Evolutionary conservation across 129 eudicot genomes (phyloP), one percentile per base, ranked within the genome.

Genomic region (Daucus carota): DNA sequence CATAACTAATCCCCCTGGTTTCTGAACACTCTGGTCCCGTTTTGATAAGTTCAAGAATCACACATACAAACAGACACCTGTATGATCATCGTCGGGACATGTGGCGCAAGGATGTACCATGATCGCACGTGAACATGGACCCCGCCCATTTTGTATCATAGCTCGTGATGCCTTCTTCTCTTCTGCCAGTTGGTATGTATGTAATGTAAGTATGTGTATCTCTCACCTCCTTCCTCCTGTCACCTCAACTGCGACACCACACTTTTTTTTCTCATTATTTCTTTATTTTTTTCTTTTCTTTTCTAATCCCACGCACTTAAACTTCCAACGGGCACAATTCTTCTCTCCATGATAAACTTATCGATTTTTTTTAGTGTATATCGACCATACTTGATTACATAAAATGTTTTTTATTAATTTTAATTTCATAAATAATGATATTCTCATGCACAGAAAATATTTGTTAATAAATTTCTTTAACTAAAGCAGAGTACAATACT

Each of bases 1-100:
- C n/a, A n/a, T n/a, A n/a, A n/a, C n/a, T n/a, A n/a, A 42, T 71
- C 43, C 75, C 43, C 75, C 75, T 71, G 75, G 75, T 71, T 71
- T 24, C 29, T 71, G 57, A n/a, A 43, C 75, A 36, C 75, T 43
- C 57, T 43, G 75, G 75, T 43, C 75, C 75, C 75, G 16, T 15
- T 11, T 42, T 71, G 44, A 71, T 26, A 71, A 28, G 57, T 71
- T 71, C 40, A 28, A 71, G 24, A 43, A 43, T 17, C n/a, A 26
- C 8, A 20, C 22, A 24, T n/a, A 54, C 0, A 22, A 0, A 10
- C 24, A 18, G 38, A 47, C 75, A 43, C 75, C 22, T 43, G 75
- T 28, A 22, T 57, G 54, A 72, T 43, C 24, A n/a, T 43, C 33
- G 75, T 3, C 4, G 7, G 6, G 38, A 43, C 57, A 72, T 32